Evolutionary conservation across 306 rosid species (phyloP), one percentile per base, ranked within the genome.

Genomic region (Cicer bijugum): DNA sequence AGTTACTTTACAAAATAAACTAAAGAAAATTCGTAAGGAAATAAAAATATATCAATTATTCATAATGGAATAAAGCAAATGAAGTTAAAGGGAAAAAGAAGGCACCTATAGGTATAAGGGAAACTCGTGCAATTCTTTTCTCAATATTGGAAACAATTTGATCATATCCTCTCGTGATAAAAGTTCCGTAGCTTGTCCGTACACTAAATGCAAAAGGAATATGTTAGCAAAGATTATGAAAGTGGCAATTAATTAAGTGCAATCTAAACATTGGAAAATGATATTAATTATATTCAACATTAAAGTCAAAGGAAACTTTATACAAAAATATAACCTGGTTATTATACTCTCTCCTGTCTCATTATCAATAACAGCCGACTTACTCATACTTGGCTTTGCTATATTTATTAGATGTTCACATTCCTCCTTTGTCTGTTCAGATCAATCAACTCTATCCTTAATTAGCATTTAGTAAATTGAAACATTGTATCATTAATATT

Each of bases 121-220:
- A 70, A 75, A 88, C 84, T 86, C 90, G 94, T 71, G 99, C 91
- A 67, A 95, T 88, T 79, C 85, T 89, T 80, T 85, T 88, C 88
- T 95, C 99, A 17, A 95, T 90, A 53, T 79, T 81, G 69, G 85
- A 84, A 57, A 95, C 87, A 75, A 77, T 51, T 77, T 88, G 78
- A 85, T 95, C 99, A 0, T 81, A 84, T 62, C 97, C 99, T 87
- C 97, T 87, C 1, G 58, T 8, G 81, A 95, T 58, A 74, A 95
- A 95, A 57, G 97, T 84, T 71, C 97, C 99, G 6, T 90, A 87
- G 78, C 99, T 95, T 44, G 99, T 95, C 1, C 99, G 87, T 51
- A 82, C 89, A 74, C 99, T 95, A 76, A 37, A 69, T 14, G 39
- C 48, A 20, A 15, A 68, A 57, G 82, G 5, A 68, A 44, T 6